A percentile compares a stretch with the other conserved stretches of the same genome.
Evolutionary conservation across 441 rosid species (phyloP).

Genomic region (Adansonia grandidieri): DNA sequence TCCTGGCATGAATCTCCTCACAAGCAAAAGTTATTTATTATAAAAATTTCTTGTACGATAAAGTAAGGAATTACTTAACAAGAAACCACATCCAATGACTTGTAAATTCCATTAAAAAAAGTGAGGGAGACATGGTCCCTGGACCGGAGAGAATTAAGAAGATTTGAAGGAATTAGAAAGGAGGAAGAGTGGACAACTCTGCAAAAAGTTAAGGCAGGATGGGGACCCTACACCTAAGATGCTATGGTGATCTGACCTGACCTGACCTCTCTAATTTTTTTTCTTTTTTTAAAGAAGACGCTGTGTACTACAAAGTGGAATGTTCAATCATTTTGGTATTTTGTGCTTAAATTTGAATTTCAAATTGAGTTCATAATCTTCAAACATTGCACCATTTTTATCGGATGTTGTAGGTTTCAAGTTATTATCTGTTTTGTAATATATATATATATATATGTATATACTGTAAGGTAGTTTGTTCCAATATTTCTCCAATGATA

Average conservation of each 20-base stretch:
- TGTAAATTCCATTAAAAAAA: background rate
- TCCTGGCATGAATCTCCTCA: background rate
- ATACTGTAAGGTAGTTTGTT: background rate
- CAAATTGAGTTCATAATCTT: background rate
- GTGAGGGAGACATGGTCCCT: background rate
- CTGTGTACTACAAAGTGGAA: slow-evolving; percentile 12
- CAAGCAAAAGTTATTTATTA: background rate
- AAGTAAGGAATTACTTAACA: background rate
- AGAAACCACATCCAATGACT: background rate
- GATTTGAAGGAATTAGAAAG: background rate
- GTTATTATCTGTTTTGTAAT: background rate
- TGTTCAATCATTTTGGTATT: slow-evolving; percentile 23
- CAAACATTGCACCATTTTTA: background rate
- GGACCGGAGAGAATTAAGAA: background rate
- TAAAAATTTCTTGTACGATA: background rate
- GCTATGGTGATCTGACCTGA: too few relatives aligned
- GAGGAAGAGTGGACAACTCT: background rate
- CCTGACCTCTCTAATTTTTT: background rate
- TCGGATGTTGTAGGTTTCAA: slow-evolving; percentile 18
- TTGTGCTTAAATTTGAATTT: slow-evolving; percentile 21
- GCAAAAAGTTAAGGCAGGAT: background rate
- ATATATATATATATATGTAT: too few relatives aligned
- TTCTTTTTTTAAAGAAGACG: background rate
- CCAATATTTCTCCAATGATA: background rate
- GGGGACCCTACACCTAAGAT: background rate